Base-by-base conservation (phyloP, 2,329 filamentous ascomycete genomes). In the Venturia asperata region DNA sequence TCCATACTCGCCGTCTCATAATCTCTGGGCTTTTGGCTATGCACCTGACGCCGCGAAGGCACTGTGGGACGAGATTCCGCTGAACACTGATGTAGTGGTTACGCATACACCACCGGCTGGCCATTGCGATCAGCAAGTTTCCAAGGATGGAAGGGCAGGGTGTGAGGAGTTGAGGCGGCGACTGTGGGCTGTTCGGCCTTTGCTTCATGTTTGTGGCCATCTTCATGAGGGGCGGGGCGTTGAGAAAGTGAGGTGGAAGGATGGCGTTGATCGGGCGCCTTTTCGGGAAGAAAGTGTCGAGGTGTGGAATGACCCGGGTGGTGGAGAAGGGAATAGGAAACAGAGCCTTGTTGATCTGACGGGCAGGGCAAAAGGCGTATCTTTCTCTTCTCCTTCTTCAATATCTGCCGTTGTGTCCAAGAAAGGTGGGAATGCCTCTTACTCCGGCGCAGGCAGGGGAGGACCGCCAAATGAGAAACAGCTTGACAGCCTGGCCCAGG, bases 141-240 rank as follows among this genome's bases (percentile, higher is more conserved):
- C 79, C 74, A 85, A 82, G 3, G 77, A 91, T 55, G 91, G 90
- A 64, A 47, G 63, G 13, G 49, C 72, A 83, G 91, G 90, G 64
- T 92, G 89, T 69, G 83, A 86, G 9, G 82, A 83, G 65, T 81
- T 96, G 9, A 80, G 92, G 6, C 76, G 80, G 19, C 91, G 95
- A 71, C 75, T 89, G 21, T 90, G 88, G 86, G 84, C 88, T 47
- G 85, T 91, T 13, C 86, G 84, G 67, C 92, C 92, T 0, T 80
- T 80, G 15, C 78, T 96, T 13, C 91, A 96, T 74, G 83, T 96
- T 60, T 96, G 94, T 73, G 92, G 91, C 0, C 92, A 96, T 75
- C 82, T 92, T 24, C 92, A 96, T 77, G 88, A 83, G 71, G 89
- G 85, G 9, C 73, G 83, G 85, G 37, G 83, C 85, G 67, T 90